A percentile compares a stretch with the other conserved stretches of the same genome.
These are phyloP conservation scores for Protomyces inouyei DNA, from an alignment of 1,139 yeast genomes.

Conservation along the genomic window DNA sequence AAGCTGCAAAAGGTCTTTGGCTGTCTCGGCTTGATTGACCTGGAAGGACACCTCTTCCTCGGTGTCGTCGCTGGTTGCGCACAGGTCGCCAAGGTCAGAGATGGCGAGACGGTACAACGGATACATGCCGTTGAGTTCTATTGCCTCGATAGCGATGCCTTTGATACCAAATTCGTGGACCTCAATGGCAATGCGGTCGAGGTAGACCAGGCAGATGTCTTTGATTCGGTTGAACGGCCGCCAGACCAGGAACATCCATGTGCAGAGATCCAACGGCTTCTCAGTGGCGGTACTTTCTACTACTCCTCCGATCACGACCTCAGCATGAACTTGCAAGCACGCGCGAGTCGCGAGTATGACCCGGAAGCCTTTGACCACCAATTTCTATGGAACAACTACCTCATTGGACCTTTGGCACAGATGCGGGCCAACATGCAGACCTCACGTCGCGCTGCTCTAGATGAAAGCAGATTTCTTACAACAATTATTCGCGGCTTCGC, in stretches of 20 bases:
- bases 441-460: constrained; percentile 51
- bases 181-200: constrained; percentile 39
- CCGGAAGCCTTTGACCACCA: constrained; percentile 59
- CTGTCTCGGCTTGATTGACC: constrained; percentile 72
- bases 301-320: constrained; percentile 89
- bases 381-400: constrained; percentile 94
- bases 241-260: constrained; percentile 68
- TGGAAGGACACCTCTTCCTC: constrained; percentile 53
- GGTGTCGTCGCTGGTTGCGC: constrained; percentile 73
- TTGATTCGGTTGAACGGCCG: constrained; percentile 19
- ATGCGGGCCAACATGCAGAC: constrained; percentile 68
- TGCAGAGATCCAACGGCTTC: constrained; percentile 64
- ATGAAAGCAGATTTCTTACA: constrained; percentile 73
- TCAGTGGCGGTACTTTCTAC: constrained; percentile 85
- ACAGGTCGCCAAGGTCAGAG: constrained; percentile 68
- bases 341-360: constrained; percentile 34
- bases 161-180: constrained; percentile 74
- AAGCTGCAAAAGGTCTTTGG: constrained; percentile 49
- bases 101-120: constrained; percentile 68
- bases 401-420: constrained; percentile 75
- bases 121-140: constrained; percentile 81
- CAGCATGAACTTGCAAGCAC: constrained; percentile 70
- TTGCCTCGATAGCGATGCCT: constrained; percentile 62
- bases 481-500: constrained; percentile 95
- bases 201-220: constrained; percentile 20